Percentiles rank a stretch among this genome's conserved stretches.
phyloP scores from a whole-genome alignment of 176 grass and related monocot species.

The Triticum urartu region DNA sequence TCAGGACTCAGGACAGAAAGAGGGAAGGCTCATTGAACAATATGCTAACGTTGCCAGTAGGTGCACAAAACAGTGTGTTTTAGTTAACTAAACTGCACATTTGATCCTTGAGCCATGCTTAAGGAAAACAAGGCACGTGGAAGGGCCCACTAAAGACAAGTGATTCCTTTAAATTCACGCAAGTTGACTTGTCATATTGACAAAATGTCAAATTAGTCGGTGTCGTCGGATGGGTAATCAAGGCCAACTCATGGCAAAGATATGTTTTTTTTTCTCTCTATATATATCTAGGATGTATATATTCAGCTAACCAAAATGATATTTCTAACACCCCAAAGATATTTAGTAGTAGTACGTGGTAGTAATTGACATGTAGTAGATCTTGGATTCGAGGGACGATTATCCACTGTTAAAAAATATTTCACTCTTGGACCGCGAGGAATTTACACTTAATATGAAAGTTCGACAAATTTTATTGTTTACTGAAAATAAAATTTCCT shows the following conservation, averaged over 20 bases:
- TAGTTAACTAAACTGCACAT: neutral
- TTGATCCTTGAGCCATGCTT: too few relatives aligned
- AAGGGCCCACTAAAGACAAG: neutral
- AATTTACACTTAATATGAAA: neutral
- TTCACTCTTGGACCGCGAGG: neutral
- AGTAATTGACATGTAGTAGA: neutral
- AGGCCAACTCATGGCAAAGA: too few relatives aligned
- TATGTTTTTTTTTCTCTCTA: too few relatives aligned
- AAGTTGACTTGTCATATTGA: neutral
- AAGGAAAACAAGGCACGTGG: too few relatives aligned
- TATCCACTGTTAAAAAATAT: neutral
- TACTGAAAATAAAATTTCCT: neutral
- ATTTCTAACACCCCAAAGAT: neutral
- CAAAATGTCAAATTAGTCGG: neutral
- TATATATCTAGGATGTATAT: too few relatives aligned
- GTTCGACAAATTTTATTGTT: neutral
- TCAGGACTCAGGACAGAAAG: too few relatives aligned
- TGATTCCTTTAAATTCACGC: neutral
- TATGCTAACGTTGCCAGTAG: too few relatives aligned
- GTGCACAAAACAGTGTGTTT: too few relatives aligned
- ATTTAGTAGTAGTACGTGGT: neutral
- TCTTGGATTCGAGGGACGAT: neutral
- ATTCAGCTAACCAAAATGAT: neutral
- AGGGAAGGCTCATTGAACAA: too few relatives aligned
- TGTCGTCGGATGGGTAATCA: neutral